Evolutionary conservation across 140 eudicot species (phyloP).

Genomic region (Oenanthe javanica): DNA sequence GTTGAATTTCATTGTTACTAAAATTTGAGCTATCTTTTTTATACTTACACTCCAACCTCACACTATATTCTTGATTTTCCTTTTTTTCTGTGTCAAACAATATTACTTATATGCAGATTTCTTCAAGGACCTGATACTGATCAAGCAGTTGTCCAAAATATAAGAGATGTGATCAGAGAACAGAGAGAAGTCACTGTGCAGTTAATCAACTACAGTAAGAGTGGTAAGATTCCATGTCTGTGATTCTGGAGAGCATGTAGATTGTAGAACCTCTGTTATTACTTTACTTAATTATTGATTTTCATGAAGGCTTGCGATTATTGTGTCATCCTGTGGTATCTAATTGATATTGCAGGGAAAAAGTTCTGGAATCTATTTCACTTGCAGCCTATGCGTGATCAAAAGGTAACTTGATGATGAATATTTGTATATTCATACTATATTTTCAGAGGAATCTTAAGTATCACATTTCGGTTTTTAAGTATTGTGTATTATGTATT

Average conservation of each 20-base stretch:
- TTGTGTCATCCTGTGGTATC: conserved; percentile 3
- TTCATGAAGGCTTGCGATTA: conserved; percentile 12
- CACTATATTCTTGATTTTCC: background rate
- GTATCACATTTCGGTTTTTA: conserved; percentile 3
- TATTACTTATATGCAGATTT: conserved; percentile 39
- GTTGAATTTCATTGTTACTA: background rate
- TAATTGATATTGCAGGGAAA: conserved; percentile 49
- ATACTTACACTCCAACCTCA: background rate
- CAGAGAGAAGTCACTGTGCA: conserved; percentile 95
- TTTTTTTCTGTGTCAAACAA: background rate
- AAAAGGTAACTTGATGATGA: conserved; percentile 45
- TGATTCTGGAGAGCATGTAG: background rate
- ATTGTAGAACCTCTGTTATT: background rate
- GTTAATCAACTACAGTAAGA: conserved; percentile 92
- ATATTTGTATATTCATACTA: background rate
- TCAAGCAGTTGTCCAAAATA: conserved; percentile 68
- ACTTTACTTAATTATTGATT: background rate
- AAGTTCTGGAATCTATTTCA: conserved; percentile 98
- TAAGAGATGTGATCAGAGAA: conserved; percentile 90
- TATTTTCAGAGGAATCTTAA: background rate
- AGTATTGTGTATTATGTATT: conserved; percentile 12
- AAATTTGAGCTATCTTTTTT: background rate
- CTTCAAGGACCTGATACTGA: conserved; percentile 99
- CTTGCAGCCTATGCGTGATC: conserved; percentile 99
- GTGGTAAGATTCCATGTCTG: conserved; percentile 44